These are phyloP conservation scores for Physcia stellaris DNA, from an alignment of 495 filamentous ascomycete species.

Conservation along the genomic window DNA sequence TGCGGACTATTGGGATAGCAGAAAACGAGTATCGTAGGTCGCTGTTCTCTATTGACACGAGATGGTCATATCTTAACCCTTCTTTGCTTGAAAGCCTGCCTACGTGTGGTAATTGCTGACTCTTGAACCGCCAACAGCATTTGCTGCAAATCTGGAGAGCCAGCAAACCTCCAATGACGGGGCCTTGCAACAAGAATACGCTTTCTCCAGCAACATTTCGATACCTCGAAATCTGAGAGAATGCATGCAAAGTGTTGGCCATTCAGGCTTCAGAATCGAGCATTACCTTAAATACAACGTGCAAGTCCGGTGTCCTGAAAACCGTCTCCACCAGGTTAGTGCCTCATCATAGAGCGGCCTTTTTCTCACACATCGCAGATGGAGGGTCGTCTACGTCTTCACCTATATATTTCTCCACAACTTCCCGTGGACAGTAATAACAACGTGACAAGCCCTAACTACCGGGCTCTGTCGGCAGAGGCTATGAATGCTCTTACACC, in stretches of 20 bases:
- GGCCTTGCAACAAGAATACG: too few species aligned
- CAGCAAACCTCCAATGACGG: too few species aligned
- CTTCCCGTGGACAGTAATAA: conserved; percentile 73
- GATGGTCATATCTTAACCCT: too few species aligned
- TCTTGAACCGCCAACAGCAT: too few species aligned
- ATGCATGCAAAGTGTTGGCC: conserved; percentile 79
- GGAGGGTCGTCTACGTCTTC: conserved; percentile 71
- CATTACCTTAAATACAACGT: conserved; percentile 81
- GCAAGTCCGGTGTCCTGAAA: conserved; percentile 84
- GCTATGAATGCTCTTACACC: conserved; percentile 47
- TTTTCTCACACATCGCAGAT: conserved; percentile 33
- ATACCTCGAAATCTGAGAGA: conserved; percentile 63
- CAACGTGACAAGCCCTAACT: conserved; percentile 45
- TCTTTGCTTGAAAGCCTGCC: too few species aligned
- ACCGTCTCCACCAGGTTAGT: conserved; percentile 72
- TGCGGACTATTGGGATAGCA: too few species aligned
- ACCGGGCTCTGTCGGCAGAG: conserved; percentile 22
- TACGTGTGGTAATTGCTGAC: too few species aligned
- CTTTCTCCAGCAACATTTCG: too few species aligned
- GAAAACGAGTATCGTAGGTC: too few species aligned
- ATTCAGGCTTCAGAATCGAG: conserved; percentile 67
- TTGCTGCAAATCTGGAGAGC: too few species aligned
- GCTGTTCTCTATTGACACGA: too few species aligned
- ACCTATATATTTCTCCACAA: conserved; percentile 87
- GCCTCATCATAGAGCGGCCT: background rate